Evolutionary conservation across 106 monocot species (phyloP).

Genomic region (Dioscorea alata): DNA sequence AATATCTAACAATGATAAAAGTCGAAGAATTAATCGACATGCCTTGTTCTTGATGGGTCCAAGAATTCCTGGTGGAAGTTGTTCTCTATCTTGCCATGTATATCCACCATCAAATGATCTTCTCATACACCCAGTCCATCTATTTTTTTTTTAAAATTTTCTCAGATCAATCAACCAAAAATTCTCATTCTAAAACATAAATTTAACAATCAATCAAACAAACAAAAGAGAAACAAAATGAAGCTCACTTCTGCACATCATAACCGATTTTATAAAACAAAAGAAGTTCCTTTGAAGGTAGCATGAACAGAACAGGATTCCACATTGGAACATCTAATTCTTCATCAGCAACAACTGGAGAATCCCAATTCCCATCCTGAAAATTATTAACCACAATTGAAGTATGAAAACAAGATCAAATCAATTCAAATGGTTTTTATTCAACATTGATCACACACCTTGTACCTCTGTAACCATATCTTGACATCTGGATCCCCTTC

Average conservation of each 20-base stretch:
- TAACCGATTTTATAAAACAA: constrained; percentile 93
- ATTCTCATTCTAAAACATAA: not conserved
- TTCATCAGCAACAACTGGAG: constrained; percentile 68
- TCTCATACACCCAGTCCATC: constrained; percentile 91
- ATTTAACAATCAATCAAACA: not conserved
- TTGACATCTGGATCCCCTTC: constrained; percentile 94
- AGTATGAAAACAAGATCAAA: not conserved
- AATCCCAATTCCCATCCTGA: constrained; percentile 71
- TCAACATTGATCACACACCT: constrained; percentile 13
- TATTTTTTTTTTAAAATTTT: not conserved
- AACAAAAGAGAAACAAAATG: not conserved
- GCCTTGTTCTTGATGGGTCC: constrained; percentile 91
- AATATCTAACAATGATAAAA: no score
- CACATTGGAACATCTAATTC: constrained; percentile 78
- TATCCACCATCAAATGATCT: constrained; percentile 62
- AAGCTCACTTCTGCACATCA: constrained; percentile 81
- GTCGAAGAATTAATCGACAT: not conserved
- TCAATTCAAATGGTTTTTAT: no score
- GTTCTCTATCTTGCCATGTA: constrained; percentile 77
- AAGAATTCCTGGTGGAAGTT: constrained; percentile 86
- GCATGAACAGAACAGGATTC: constrained; percentile 93
- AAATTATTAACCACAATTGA: not conserved
- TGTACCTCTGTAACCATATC: constrained; percentile 83
- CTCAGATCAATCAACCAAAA: not conserved
- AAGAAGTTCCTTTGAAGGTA: constrained; percentile 76